Conservation (phyloP, 345 rosid genomes). For the Triadica sebifera region DNA sequence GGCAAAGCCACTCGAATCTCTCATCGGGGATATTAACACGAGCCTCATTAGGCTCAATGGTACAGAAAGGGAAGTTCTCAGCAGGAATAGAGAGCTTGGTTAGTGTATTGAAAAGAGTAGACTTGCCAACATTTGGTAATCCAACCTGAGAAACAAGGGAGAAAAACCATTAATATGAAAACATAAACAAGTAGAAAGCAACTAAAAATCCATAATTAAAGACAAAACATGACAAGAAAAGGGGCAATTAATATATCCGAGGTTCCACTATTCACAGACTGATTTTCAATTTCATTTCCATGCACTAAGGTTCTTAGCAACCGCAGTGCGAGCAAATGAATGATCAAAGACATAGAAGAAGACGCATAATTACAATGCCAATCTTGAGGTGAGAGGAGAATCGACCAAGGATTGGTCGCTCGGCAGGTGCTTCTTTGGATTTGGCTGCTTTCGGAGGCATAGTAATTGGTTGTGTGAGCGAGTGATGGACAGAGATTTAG, state of each 20-base stretch:
- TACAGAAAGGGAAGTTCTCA: conserved; percentile 97
- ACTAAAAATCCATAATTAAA: not conserved
- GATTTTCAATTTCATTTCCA: not conserved
- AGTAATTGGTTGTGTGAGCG: not conserved
- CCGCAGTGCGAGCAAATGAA: not conserved
- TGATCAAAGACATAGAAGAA: not conserved
- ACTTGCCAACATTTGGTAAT: conserved; percentile 93
- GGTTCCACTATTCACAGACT: not conserved
- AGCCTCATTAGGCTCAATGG: conserved; percentile 96
- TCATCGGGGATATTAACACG: conserved; percentile 89
- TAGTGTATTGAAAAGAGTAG: conserved; percentile 94
- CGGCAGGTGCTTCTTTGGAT: conserved; percentile 83
- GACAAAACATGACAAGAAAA: no score
- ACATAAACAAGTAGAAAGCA: not conserved
- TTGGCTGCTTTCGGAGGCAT: conserved; percentile 96
- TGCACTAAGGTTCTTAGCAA: not conserved
- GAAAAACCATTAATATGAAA: not conserved
- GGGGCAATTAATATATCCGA: no score
- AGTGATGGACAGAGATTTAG: conserved; percentile 25
- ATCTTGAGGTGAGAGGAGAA: conserved; percentile 99
- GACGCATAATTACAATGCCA: conserved; percentile 62
- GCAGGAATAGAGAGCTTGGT: conserved; percentile 94
- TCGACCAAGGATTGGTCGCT: conserved; percentile 92
- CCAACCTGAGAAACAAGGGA: conserved; percentile 59
- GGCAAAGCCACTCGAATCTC: conserved; percentile 92